Percentiles rank a stretch among this genome's conserved stretches.
These are phyloP conservation scores for Phytophthora foliorum DNA, from an alignment of 352 stramenopile species.

Conservation along the genomic window DNA sequence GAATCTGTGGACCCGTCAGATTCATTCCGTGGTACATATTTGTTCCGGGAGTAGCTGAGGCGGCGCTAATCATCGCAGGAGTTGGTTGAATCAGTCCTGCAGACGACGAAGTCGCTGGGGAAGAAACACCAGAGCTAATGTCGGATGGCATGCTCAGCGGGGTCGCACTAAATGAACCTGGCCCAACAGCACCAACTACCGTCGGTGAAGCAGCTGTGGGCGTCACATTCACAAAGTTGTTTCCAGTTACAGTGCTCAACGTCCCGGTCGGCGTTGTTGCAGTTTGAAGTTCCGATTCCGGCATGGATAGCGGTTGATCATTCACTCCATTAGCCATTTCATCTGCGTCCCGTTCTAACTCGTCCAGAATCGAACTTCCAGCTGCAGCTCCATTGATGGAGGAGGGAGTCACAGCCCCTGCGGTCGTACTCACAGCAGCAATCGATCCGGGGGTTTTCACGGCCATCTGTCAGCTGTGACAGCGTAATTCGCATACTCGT, in stretches of 20 bases:
- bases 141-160: conserved; percentile 81
- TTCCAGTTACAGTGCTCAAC: conserved; percentile 36
- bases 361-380: conserved; percentile 85
- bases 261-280: conserved; percentile 45
- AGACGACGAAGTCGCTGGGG: conserved; percentile 40
- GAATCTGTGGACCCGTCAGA: conserved; percentile 75
- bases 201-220: conserved; percentile 30
- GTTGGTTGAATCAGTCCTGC: conserved; percentile 50
- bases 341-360: conserved; percentile 86
- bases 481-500: conserved; percentile 92
- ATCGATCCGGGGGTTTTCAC: conserved; percentile 35
- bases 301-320: conserved; percentile 87
- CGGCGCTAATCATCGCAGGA: conserved; percentile 50
- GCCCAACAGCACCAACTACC: conserved; percentile 19
- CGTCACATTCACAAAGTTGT: conserved; percentile 40
- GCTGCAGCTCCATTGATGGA: conserved; percentile 33
- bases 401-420: conserved; percentile 19
- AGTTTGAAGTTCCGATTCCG: conserved; percentile 78
- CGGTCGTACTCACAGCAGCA: conserved; percentile 25
- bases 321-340: conserved; percentile 89
- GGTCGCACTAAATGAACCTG: conserved; percentile 59
- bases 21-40: conserved; percentile 87
- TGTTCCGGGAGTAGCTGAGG: conserved; percentile 41
- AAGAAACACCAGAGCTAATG: conserved; percentile 54
- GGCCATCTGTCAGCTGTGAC: conserved; percentile 60